Evolutionary conservation across 139 green algal species (phyloP).

Genomic region (Chara braunii): DNA sequence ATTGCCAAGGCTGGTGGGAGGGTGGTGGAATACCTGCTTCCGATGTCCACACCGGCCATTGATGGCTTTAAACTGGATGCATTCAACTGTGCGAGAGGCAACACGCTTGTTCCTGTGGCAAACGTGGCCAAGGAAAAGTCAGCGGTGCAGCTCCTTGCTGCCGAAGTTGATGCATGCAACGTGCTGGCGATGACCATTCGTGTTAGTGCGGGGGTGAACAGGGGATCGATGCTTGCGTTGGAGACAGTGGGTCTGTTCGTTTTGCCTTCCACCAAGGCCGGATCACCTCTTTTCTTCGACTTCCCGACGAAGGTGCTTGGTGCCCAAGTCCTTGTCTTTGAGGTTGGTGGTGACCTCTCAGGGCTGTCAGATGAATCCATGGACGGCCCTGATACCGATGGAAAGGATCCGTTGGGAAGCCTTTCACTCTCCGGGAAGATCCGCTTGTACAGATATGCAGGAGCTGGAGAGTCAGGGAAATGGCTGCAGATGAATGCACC

Average conservation of each 20-base stretch:
- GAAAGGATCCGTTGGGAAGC: neutral
- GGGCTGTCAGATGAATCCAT: neutral
- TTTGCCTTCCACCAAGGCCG: neutral
- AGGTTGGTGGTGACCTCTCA: neutral
- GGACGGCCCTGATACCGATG: neutral
- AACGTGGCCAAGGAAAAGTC: neutral
- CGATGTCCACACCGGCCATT: too few relatives aligned
- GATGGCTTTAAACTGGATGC: too few relatives aligned
- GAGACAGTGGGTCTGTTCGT: neutral
- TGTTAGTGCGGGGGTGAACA: neutral
- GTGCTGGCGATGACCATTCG: too few relatives aligned
- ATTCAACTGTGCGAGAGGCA: too few relatives aligned
- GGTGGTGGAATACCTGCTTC: too few relatives aligned
- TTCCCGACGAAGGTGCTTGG: neutral
- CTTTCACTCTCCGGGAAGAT: neutral
- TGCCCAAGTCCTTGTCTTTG: neutral
- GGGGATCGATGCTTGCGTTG: neutral
- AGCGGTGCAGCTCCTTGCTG: neutral
- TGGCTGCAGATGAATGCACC: neutral
- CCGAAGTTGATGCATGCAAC: too few relatives aligned
- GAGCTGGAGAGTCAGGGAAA: neutral
- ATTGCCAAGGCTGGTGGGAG: too few relatives aligned
- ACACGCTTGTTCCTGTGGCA: neutral
- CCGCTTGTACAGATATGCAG: neutral
- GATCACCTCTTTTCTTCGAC: neutral